Evolutionary conservation across 1,284 basidiomycete genomes (phyloP).

Genomic region (Cronartium quercuum): DNA sequence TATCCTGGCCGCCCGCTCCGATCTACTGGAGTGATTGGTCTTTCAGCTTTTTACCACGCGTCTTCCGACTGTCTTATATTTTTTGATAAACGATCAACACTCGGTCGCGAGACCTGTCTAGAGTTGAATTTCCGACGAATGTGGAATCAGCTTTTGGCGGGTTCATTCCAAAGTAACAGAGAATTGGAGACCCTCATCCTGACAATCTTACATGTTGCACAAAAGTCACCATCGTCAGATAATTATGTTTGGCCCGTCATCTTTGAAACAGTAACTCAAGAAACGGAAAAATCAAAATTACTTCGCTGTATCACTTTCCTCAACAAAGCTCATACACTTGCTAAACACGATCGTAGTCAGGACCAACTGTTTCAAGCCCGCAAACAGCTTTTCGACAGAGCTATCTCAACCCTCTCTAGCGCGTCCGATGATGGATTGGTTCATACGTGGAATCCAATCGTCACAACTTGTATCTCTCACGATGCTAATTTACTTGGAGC

Average conservation of each 20-base stretch:
- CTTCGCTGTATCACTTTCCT: slow-evolving; percentile 21
- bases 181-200: slow-evolving; percentile 12
- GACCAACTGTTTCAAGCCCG: slow-evolving; percentile 10
- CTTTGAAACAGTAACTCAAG: background rate
- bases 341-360: slow-evolving; percentile 5
- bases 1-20: slow-evolving; percentile 4
- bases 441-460: slow-evolving; percentile 22
- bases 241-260: slow-evolving; percentile 25
- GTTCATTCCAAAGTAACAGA: background rate
- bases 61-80: slow-evolving; percentile 26
- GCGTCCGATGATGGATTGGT: background rate
- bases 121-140: background rate
- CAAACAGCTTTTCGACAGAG: slow-evolving; percentile 1
- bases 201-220: slow-evolving; percentile 3
- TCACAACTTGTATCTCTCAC: slow-evolving; percentile 10
- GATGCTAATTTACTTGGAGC: slow-evolving; percentile 4
- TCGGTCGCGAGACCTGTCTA: background rate
- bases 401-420: slow-evolving; percentile 3
- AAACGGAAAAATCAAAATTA: background rate
- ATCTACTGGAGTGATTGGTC: slow-evolving; percentile 12
- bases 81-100: slow-evolving; percentile 6
- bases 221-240: slow-evolving; percentile 13
- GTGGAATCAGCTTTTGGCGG: slow-evolving; percentile 3
- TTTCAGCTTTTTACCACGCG: slow-evolving; percentile 15
- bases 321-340: slow-evolving; percentile 5